These are phyloP conservation scores for Aspergillus proliferans DNA, from an alignment of 2,329 filamentous ascomycete species.

Conservation along the genomic window DNA sequence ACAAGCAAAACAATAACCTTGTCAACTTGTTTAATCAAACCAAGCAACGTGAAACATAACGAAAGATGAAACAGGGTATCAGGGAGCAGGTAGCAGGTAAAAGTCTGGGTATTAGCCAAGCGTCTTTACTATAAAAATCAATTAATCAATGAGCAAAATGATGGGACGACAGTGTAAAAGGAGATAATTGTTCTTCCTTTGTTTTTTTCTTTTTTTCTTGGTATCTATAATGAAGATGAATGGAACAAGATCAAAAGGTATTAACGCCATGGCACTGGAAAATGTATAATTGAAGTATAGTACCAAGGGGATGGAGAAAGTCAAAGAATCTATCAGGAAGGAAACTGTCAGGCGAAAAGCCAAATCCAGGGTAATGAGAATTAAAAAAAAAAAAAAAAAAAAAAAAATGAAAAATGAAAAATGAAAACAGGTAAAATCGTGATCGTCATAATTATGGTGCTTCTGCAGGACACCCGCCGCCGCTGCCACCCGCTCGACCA, in stretches of 20 bases:
- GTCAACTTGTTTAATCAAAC: no score
- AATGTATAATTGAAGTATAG: not conserved
- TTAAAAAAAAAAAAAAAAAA: slow-evolving; percentile 25
- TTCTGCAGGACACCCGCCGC: slow-evolving; percentile 73
- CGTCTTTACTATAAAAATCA: no score
- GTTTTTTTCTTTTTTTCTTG: not conserved
- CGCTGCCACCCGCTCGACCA: slow-evolving; percentile 89
- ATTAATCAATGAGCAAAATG: no score
- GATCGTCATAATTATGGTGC: slow-evolving; percentile 26
- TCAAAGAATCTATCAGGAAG: not conserved
- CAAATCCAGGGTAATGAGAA: slow-evolving; percentile 6
- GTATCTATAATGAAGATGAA: slow-evolving; percentile 11
- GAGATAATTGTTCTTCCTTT: no score
- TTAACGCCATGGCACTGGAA: slow-evolving; percentile 22
- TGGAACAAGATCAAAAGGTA: slow-evolving; percentile 18
- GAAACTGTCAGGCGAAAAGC: not conserved
- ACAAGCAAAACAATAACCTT: no score
- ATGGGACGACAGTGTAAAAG: no score
- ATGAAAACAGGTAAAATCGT: slow-evolving; percentile 29
- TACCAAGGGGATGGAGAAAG: slow-evolving; percentile 5
- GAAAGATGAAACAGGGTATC: no score
- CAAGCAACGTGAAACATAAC: no score
- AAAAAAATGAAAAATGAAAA: slow-evolving; percentile 20
- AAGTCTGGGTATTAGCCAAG: no score
- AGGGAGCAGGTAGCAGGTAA: no score